A percentile compares a stretch with the other conserved stretches of the same genome.
phyloP scores from a whole-genome alignment of 140 eudicot genomes.

The Oenanthe javanica region DNA sequence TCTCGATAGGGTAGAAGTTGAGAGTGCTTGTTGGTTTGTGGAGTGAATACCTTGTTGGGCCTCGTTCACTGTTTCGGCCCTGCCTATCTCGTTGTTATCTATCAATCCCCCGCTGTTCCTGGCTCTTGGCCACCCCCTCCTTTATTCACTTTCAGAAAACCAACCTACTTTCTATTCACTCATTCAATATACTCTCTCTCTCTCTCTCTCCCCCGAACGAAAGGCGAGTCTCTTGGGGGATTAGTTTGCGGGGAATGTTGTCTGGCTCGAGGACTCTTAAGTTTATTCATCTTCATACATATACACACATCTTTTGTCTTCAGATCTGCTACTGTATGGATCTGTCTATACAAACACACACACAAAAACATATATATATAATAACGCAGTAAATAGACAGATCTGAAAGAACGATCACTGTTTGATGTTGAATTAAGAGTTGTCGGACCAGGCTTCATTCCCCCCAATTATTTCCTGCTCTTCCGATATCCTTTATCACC shows the following conservation, averaged over 20 bases:
- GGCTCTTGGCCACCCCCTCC: too few relatives aligned
- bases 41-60: not conserved
- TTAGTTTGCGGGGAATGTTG: conserved; percentile 11
- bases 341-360: not conserved
- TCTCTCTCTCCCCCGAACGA: not conserved
- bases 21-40: too few relatives aligned
- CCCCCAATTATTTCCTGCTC: conserved; percentile 39
- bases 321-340: not conserved
- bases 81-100: not conserved
- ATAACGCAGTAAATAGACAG: not conserved
- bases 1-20: too few relatives aligned
- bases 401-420: not conserved
- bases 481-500: not conserved
- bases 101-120: too few relatives aligned
- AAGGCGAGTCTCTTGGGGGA: not conserved
- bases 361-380: not conserved
- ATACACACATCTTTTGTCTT: not conserved
- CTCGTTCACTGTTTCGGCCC: not conserved
- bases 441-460: conserved; percentile 92
- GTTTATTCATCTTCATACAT: not conserved
- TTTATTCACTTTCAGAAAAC: too few relatives aligned
- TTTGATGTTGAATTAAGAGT: conserved; percentile 12
- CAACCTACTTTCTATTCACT: too few relatives aligned
- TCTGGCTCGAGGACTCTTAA: conserved; percentile 10
- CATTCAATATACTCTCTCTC: not conserved